Evolutionary conservation across 1,284 basidiomycete species (phyloP), one percentile per base, ranked within the genome.

Genomic region (Malassezia sp.): DNA sequence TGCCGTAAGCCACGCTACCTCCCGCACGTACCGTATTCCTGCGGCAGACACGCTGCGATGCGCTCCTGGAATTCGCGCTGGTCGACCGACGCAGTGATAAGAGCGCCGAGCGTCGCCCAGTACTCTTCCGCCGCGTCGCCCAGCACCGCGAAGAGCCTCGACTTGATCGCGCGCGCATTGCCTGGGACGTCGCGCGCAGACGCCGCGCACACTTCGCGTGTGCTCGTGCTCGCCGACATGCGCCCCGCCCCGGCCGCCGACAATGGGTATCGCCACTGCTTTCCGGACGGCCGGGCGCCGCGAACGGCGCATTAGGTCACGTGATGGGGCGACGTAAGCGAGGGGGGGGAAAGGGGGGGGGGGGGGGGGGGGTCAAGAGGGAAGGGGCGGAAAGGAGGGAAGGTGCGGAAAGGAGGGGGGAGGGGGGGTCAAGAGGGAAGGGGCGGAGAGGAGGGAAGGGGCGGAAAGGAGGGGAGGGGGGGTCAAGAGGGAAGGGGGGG

Each of bases 71-170:
- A 70, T 49, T 74, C 72, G 5, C 47, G 42, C 2, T 72, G 56
- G 39, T 68, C 70, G 36, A 72, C 67, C 40, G 63, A 59, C 8
- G 68, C 73, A 8, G 60, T 64, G 52, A 71, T 53, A 50, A 73
- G 73, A 15, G 62, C 65, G 2, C 61, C 53, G 12, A 74, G 58
- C 2, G 67, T 60, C 23, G 54, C 41, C 73, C 73, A 74, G 61
- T 74, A 74, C 26, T 56, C 54, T 2, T 53, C 52, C 6, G 63
- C 61, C 24, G 60, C 56, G 20, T 56, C 52, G 12, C 66, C 66
- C 1, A 70, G 54, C n/a, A 59, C 65, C 7, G 38, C 30, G 8
- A 50, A 27, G 5, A 50, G 48, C 15, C 27, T 36, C 33, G 32
- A 26, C 22, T 50, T 50, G 18, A 50, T 41, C 20, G 24, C 38